Evolutionary conservation across 139 green algal species (phyloP).

Genomic region (Ettlia oleoabundans): DNA sequence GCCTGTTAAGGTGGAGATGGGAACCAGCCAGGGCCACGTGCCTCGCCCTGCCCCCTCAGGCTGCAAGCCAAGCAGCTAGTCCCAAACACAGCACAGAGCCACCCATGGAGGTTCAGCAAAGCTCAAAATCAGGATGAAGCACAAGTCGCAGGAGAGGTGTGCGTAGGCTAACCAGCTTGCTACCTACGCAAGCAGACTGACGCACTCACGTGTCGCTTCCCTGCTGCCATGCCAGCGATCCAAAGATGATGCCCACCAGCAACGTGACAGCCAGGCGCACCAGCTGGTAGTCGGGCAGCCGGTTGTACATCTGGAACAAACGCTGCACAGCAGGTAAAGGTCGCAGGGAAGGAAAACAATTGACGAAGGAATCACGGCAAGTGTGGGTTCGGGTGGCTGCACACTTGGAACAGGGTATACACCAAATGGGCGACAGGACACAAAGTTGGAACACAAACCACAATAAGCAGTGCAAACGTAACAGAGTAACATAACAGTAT

Average conservation of each 20-base stretch:
- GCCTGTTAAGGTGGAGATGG: too few relatives aligned
- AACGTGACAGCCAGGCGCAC: conserved; percentile 58
- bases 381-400: background rate
- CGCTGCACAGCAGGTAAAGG: conserved; percentile 52
- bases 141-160: too few relatives aligned
- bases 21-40: too few relatives aligned
- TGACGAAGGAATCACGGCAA: conserved; percentile 10
- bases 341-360: conserved; percentile 21
- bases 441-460: background rate
- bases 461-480: background rate
- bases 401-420: background rate
- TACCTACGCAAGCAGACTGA: background rate
- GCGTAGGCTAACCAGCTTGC: too few relatives aligned
- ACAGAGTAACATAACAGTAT: too few relatives aligned
- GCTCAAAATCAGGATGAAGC: too few relatives aligned
- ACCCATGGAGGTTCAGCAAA: too few relatives aligned
- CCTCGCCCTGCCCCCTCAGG: too few relatives aligned
- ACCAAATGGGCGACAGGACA: background rate
- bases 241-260: conserved; percentile 56
- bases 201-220: conserved; percentile 20
- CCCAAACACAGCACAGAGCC: too few relatives aligned
- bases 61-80: too few relatives aligned
- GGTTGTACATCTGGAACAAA: conserved; percentile 52
- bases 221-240: conserved; percentile 40
- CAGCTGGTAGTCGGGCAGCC: conserved; percentile 56